Evolutionary conservation across 176 grass and related monocot genomes (phyloP).

Genomic region (Oryza longistaminata): DNA sequence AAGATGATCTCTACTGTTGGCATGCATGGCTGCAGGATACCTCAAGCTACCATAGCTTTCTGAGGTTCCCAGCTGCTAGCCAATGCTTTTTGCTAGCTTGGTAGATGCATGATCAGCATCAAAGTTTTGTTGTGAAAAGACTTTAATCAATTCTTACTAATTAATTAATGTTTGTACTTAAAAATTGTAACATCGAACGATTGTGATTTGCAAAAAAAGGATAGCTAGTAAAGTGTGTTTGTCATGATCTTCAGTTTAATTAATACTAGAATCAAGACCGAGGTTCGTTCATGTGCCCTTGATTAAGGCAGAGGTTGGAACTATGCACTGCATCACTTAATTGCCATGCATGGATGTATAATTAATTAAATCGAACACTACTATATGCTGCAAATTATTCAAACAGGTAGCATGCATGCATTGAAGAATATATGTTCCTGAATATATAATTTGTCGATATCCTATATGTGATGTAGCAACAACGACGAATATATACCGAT

Average conservation of each 20-base stretch:
- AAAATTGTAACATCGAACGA: neutral
- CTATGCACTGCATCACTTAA: too few relatives aligned
- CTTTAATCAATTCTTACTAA: neutral
- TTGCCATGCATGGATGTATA: neutral
- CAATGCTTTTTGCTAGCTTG: neutral
- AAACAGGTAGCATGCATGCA: neutral
- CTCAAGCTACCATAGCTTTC: neutral
- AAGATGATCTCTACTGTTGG: neutral
- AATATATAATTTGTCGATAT: neutral
- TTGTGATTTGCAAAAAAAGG: neutral
- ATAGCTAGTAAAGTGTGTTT: neutral
- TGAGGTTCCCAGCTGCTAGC: neutral
- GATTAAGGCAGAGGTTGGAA: too few relatives aligned
- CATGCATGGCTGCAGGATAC: neutral
- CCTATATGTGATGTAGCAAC: neutral
- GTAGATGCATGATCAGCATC: neutral
- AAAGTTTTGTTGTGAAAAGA: neutral
- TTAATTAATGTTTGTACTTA: neutral
- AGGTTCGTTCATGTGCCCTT: neutral
- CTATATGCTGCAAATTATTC: neutral
- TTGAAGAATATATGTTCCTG: neutral
- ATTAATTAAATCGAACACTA: neutral
- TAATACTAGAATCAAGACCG: neutral
- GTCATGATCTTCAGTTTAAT: neutral
- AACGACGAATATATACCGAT: neutral